A percentile compares a stretch with the other conserved stretches of the same genome.
Evolutionary conservation across 768 basidiomycete genomes (phyloP).

Genomic region (Lactarius quietus): DNA sequence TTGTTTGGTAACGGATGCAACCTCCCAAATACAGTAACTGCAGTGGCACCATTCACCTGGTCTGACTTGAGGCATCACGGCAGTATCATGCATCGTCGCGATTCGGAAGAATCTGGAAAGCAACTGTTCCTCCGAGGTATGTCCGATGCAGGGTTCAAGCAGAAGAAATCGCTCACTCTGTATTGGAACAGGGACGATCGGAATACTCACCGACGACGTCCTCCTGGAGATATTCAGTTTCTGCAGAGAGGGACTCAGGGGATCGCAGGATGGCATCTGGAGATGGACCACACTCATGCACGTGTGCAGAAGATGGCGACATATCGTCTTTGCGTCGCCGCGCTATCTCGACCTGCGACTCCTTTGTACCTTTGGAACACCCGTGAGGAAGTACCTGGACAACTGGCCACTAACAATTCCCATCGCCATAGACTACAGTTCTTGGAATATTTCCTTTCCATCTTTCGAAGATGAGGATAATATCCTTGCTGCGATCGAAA

Average conservation of each 20-base stretch:
- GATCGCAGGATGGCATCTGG: background rate
- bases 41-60: too few relatives aligned
- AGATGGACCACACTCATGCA: background rate
- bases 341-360: background rate
- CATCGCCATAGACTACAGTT: background rate
- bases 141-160: background rate
- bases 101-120: background rate
- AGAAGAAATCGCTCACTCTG: background rate
- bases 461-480: background rate
- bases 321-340: background rate
- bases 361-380: background rate
- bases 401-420: conserved; percentile 2
- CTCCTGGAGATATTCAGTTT: conserved; percentile 4
- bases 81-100: background rate
- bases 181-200: background rate
- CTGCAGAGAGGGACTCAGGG: background rate
- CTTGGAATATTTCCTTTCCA: too few relatives aligned
- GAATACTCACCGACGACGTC: background rate
- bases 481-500: background rate
- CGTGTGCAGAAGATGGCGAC: background rate
- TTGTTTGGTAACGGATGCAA: too few relatives aligned
- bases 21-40: too few relatives aligned
- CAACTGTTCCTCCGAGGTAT: background rate
- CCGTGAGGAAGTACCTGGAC: background rate
- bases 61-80: background rate